These are phyloP conservation scores for Tritrichomonas musculus DNA, from an alignment of 208 protist species.

Conservation along the genomic window DNA sequence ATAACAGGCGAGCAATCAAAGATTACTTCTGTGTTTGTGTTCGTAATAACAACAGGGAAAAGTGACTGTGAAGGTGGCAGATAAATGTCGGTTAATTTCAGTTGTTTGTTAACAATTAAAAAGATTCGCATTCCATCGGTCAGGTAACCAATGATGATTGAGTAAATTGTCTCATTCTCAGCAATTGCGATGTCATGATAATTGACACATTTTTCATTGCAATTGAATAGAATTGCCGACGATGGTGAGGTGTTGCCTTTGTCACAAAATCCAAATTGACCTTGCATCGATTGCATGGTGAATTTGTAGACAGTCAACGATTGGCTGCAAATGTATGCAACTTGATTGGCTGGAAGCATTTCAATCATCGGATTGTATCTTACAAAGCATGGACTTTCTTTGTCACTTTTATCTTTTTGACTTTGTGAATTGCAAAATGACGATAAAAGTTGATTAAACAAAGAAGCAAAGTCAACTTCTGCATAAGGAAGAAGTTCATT, in stretches of 20 bases:
- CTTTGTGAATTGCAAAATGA: neutral
- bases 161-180: neutral
- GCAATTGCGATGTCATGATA: neutral
- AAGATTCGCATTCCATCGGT: neutral
- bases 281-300: neutral
- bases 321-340: neutral
- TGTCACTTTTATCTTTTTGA: neutral
- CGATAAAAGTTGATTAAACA: neutral
- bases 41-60: neutral
- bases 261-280: slow-evolving; percentile 10
- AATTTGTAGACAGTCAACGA: neutral
- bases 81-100: neutral
- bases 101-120: neutral
- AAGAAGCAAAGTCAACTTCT: neutral
- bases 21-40: neutral
- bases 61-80: neutral
- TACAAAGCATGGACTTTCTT: neutral
- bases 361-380: neutral
- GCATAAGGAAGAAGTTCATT: neutral
- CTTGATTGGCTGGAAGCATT: neutral
- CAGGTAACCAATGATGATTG: neutral
- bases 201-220: neutral
- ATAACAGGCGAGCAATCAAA: neutral
- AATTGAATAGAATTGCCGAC: neutral
- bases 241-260: neutral